Conservation (phyloP, 176 grass and related monocot species). For the Oryza glaberrima region DNA sequence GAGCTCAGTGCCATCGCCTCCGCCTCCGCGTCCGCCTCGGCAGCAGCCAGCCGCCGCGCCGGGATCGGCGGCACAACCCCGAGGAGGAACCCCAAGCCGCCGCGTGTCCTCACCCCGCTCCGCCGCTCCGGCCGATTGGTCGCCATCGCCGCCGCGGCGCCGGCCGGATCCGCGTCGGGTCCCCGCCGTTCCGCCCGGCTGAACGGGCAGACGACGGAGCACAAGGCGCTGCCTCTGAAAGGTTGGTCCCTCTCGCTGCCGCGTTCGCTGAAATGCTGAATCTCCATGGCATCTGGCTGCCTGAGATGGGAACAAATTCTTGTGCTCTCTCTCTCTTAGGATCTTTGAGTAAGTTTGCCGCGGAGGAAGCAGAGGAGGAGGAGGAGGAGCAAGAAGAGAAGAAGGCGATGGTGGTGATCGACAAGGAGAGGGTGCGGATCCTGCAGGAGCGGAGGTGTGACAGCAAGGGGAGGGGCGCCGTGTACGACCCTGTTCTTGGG, state of each 20-base stretch:
- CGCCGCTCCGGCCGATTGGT: slow-evolving; percentile 64
- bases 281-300: background rate
- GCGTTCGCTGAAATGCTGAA: background rate
- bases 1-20: slow-evolving; percentile 60
- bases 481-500: slow-evolving; percentile 81
- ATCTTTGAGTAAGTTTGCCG: background rate
- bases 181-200: slow-evolving; percentile 38
- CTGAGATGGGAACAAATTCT: slow-evolving; percentile 19
- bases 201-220: slow-evolving; percentile 16
- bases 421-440: slow-evolving; percentile 51
- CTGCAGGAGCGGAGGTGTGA: slow-evolving; percentile 64
- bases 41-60: slow-evolving; percentile 31
- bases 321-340: slow-evolving; percentile 22
- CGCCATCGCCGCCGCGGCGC: slow-evolving; percentile 10
- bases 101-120: slow-evolving; percentile 55
- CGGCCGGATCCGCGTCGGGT: slow-evolving; percentile 10
- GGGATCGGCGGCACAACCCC: slow-evolving; percentile 17
- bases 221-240: slow-evolving; percentile 27
- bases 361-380: background rate
- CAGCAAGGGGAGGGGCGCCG: slow-evolving; percentile 63
- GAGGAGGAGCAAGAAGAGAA: slow-evolving; percentile 32
- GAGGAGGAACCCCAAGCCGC: slow-evolving; percentile 38
- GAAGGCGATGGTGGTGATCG: background rate
- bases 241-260: slow-evolving; percentile 21
- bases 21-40: slow-evolving; percentile 45